These are phyloP conservation scores for Prototheca cutis DNA, from an alignment of 163 green algal genomes.

Conservation along the genomic window DNA sequence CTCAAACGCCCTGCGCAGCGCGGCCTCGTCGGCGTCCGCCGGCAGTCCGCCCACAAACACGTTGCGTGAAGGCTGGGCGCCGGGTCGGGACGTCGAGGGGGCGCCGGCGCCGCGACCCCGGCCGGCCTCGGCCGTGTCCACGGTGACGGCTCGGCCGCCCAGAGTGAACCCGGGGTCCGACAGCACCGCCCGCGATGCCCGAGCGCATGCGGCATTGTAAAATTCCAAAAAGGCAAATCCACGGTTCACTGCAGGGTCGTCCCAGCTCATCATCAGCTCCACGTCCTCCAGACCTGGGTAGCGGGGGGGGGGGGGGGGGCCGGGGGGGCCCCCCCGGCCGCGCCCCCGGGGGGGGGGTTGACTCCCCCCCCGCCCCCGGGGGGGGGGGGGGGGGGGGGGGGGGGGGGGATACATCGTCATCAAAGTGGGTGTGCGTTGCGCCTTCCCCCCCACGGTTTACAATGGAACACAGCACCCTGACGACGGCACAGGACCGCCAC, in stretches of 20 bases:
- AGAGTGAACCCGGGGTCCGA: conserved; percentile 50
- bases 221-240: conserved; percentile 86
- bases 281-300: conserved; percentile 51
- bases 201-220: conserved; percentile 77
- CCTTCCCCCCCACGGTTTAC: too few species aligned
- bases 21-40: conserved; percentile 45
- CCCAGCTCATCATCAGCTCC: conserved; percentile 61
- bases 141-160: conserved; percentile 29
- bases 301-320: too few species aligned
- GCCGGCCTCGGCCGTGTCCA: conserved; percentile 71
- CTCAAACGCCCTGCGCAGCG: conserved; percentile 57
- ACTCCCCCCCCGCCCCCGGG: too few species aligned
- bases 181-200: conserved; percentile 48
- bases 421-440: too few species aligned
- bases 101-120: conserved; percentile 26
- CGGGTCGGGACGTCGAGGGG: neutral
- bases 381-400: too few species aligned
- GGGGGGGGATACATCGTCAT: too few species aligned
- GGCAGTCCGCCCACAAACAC: conserved; percentile 80
- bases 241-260: conserved; percentile 51
- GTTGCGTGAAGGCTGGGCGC: conserved; percentile 7
- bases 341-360: too few species aligned
- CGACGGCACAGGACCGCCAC: too few species aligned
- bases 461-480: too few species aligned
- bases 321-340: too few species aligned